Evolutionary conservation across 2,329 filamentous ascomycete species (phyloP).

Genomic region (Orbilia brochopaga): DNA sequence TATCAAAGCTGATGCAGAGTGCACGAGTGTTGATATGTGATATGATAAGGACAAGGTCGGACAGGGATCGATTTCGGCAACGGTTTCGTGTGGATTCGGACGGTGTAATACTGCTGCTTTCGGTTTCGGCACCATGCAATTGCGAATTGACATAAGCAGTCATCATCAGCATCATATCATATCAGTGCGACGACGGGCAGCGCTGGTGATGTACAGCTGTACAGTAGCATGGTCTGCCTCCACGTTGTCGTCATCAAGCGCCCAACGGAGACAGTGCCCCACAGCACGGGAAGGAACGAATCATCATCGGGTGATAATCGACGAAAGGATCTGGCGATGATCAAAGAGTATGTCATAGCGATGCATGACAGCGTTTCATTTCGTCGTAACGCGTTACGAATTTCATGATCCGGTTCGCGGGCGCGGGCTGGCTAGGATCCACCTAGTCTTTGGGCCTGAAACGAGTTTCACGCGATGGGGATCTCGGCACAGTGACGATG

Average conservation of each 20-base stretch:
- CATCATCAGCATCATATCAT: no score
- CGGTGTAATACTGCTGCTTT: no score
- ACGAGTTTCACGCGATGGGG: conserved; percentile 51
- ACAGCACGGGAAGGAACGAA: conserved; percentile 26
- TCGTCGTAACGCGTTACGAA: conserved; percentile 16
- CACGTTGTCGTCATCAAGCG: conserved; percentile 40
- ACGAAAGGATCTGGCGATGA: conserved; percentile 10
- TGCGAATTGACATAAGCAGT: no score
- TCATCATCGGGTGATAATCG: conserved; percentile 45
- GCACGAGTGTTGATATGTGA: not conserved
- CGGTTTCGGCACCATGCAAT: no score
- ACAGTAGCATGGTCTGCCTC: conserved; percentile 12
- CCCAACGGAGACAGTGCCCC: conserved; percentile 17
- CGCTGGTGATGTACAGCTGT: not conserved
- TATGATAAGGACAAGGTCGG: not conserved
- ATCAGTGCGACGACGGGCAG: not conserved
- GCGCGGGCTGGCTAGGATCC: conserved; percentile 38
- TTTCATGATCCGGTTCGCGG: conserved; percentile 40
- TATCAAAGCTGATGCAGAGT: no score
- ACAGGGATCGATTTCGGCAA: no score
- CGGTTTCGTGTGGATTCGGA: no score
- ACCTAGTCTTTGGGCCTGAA: conserved; percentile 48
- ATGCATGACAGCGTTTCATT: conserved; percentile 15
- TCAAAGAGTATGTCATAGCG: conserved; percentile 1
- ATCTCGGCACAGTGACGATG: conserved; percentile 2